Base-by-base conservation (phyloP, 202 grass and related monocot species). In the Carex sylvatica region DNA sequence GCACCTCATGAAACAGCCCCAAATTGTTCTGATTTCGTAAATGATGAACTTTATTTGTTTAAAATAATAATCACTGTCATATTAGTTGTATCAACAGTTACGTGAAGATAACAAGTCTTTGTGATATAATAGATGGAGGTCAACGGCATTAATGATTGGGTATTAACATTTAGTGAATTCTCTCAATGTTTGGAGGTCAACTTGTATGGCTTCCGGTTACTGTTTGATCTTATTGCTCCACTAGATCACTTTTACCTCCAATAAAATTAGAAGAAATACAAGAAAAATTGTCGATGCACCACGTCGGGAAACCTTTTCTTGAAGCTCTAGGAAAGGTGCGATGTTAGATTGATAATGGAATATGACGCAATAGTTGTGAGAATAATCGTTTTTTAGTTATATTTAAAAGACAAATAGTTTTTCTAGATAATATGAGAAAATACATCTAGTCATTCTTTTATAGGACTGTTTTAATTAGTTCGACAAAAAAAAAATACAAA, bases 131-230 rank as follows among this genome's bases (percentile, higher is more conserved):
- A 74, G 10, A 69, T 69, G 65, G 0, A 74, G 30, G 82, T 84
- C 68, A 84, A 49, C 68, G 13, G 68, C 24, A n/a, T n/a, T n/a
- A 18, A 56, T 36, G 5, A 59, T 47, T 36, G 56, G 18, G n/a
- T 20, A 79, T 55, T 54, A 54, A 31, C 49, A 54, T 6, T 49
- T 35, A 47, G 83, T 51, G 56, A 85, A 63, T 53, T 35, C 36
- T 16, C 58, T 56, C 16, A 65, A 54, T 63, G 22, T 78, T 64
- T 65, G 26, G 56, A 67, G 33, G 71, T 85, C 83, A 85, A 68
- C 54, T 78, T 78, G 40, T 77, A 38, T 74, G 61, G 82, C 82
- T 74, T 61, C 52, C 3, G 10, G 22, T 38, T 38, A 38, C 36
- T 38, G 36, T 40, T 40, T 40, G 36, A 7, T 40, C 5, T 40